Evolutionary conservation across 257 asterid species (phyloP).

Genomic region (Mitragyna speciosa): DNA sequence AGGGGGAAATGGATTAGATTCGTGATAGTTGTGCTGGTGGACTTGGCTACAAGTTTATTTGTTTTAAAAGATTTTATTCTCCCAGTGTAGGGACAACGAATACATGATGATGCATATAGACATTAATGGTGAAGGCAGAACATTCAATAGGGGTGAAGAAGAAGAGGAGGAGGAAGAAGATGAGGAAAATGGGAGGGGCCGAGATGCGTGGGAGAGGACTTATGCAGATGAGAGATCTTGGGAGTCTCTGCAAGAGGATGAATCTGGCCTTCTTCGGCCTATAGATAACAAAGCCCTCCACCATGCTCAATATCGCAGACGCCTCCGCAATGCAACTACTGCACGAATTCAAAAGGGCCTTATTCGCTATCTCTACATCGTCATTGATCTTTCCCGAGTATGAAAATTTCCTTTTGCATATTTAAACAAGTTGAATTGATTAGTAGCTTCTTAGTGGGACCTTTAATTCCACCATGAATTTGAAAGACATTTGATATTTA

Average conservation of each 20-base stretch:
- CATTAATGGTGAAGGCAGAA: slow-evolving; percentile 43
- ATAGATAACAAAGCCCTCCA: slow-evolving; percentile 78
- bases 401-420: slow-evolving; percentile 3
- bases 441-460: neutral
- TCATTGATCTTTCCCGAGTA: slow-evolving; percentile 89
- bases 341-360: slow-evolving; percentile 87
- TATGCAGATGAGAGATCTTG: slow-evolving; percentile 95
- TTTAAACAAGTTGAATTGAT: too few relatives aligned
- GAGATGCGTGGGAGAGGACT: slow-evolving; percentile 87
- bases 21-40: neutral
- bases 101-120: slow-evolving; percentile 33
- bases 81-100: neutral
- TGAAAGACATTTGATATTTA: neutral
- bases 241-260: slow-evolving; percentile 98
- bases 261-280: slow-evolving; percentile 89
- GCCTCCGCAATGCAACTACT: slow-evolving; percentile 69
- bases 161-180: slow-evolving; percentile 78
- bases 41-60: neutral
- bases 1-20: neutral
- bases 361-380: slow-evolving; percentile 75
- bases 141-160: slow-evolving; percentile 45
- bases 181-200: slow-evolving; percentile 60
- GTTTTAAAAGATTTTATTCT: neutral
- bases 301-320: slow-evolving; percentile 89
- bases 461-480: neutral